A percentile compares a stretch with the other conserved stretches of the same genome.
Evolutionary conservation across 371 early-diverging fungal species (phyloP).

Genomic region (Lichtheimia ornata): DNA sequence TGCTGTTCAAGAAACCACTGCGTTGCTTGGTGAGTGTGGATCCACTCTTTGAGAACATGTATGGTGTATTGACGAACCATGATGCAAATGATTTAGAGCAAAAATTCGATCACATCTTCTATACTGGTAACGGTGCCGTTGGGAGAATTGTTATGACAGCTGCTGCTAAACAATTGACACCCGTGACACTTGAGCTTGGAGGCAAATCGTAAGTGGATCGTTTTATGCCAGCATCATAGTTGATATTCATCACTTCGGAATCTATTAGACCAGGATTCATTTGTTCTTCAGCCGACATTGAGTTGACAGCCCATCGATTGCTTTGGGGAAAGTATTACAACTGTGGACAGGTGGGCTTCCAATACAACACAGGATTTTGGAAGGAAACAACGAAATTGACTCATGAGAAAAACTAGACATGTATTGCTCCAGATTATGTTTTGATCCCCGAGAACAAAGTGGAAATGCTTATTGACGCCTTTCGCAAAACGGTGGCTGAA

Average conservation of each 20-base stretch:
- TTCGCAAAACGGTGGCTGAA: slow-evolving; percentile 45
- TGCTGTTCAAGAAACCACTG: slow-evolving; percentile 71
- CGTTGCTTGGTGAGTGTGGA: slow-evolving; percentile 52
- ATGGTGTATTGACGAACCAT: not conserved
- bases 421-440: slow-evolving; percentile 88
- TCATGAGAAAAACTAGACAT: slow-evolving; percentile 44
- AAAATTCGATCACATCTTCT: slow-evolving; percentile 88
- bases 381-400: not conserved
- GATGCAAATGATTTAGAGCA: slow-evolving; percentile 29
- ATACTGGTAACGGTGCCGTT: slow-evolving; percentile 85
- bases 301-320: slow-evolving; percentile 71
- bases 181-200: slow-evolving; percentile 87
- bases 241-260: not conserved
- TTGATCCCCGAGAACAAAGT: slow-evolving; percentile 58
- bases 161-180: slow-evolving; percentile 78
- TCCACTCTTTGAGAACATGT: slow-evolving; percentile 19
- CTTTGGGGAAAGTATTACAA: slow-evolving; percentile 83
- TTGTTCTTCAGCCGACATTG: slow-evolving; percentile 67
- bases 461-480: slow-evolving; percentile 52
- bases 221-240: not conserved
- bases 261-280: slow-evolving; percentile 68
- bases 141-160: slow-evolving; percentile 79
- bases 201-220: slow-evolving; percentile 63
- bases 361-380: not conserved
- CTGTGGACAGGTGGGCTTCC: slow-evolving; percentile 73